phyloP scores from a whole-genome alignment of 495 filamentous ascomycete species.

The Haplographium delicatum region DNA sequence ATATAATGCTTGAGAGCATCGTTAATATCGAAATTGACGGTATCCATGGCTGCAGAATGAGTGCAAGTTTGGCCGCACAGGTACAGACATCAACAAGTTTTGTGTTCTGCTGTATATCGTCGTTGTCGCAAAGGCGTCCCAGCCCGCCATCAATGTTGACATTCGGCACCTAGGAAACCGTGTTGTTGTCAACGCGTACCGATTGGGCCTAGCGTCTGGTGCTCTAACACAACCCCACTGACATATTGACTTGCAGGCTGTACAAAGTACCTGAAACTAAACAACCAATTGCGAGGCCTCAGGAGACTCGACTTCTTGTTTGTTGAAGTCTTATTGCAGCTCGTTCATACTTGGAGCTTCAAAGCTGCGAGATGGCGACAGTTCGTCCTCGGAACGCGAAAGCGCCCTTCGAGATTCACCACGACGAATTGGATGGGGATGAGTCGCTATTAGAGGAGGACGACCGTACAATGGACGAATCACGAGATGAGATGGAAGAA shows the following conservation, averaged over 20 bases:
- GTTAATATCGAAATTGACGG: conserved; percentile 86
- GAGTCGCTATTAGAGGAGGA: conserved; percentile 32
- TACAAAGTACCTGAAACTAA: conserved; percentile 18
- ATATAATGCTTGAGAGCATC: conserved; percentile 92
- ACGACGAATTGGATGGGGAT: conserved; percentile 25
- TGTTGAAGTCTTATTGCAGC: background rate
- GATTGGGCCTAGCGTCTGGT: conserved; percentile 2
- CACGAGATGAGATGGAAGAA: conserved; percentile 28
- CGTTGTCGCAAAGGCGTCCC: conserved; percentile 20
- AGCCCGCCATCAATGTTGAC: conserved; percentile 14
- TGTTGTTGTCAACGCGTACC: conserved; percentile 17
- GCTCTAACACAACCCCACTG: conserved; percentile 6
- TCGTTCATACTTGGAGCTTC: background rate
- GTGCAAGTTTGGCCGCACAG: conserved; percentile 23
- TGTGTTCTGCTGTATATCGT: conserved; percentile 4
- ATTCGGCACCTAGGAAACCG: conserved; percentile 10
- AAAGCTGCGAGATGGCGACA: conserved; percentile 18
- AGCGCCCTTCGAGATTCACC: conserved; percentile 23
- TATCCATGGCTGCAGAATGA: conserved; percentile 54
- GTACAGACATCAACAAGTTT: conserved; percentile 14
- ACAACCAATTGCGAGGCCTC: conserved; percentile 21
- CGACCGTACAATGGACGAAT: conserved; percentile 20
- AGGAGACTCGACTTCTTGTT: conserved; percentile 2
- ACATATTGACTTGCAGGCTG: conserved; percentile 3
- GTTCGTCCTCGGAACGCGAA: conserved; percentile 16